These are phyloP conservation scores for Peronospora destructor DNA, from an alignment of 352 stramenopile genomes.

Conservation along the genomic window DNA sequence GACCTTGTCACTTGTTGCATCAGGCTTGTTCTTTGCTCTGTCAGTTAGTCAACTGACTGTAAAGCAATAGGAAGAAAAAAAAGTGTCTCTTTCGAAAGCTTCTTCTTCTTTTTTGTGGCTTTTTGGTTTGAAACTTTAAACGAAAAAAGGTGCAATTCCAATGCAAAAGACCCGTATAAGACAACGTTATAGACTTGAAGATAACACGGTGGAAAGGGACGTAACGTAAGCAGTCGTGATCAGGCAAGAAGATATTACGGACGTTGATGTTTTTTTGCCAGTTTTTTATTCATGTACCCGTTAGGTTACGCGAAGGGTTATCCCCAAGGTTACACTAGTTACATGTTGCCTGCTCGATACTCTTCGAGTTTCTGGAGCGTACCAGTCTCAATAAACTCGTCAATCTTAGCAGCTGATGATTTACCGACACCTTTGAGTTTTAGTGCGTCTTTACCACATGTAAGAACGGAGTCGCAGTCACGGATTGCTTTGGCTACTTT, in stretches of 20 bases:
- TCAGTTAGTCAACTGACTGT: no score
- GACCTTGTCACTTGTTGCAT: slow-evolving; percentile 17
- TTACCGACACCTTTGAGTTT: slow-evolving; percentile 86
- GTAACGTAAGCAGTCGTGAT: background rate
- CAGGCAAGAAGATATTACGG: slow-evolving; percentile 6
- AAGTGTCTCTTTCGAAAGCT: background rate
- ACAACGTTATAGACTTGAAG: background rate
- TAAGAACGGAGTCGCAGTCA: slow-evolving; percentile 56
- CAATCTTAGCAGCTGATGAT: slow-evolving; percentile 69
- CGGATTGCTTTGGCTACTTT: slow-evolving; percentile 84
- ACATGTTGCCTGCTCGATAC: slow-evolving; percentile 80
- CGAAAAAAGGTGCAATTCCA: background rate
- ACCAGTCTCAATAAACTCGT: slow-evolving; percentile 81
- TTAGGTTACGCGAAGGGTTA: background rate
- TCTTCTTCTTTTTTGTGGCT: slow-evolving; percentile 6
- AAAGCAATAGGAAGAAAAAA: no score
- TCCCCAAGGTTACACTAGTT: slow-evolving; percentile 8
- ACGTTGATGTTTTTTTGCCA: slow-evolving; percentile 15
- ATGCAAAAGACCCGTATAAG: background rate
- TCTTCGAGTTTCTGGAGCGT: slow-evolving; percentile 76
- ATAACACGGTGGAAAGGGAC: no score
- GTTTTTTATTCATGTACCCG: no score
- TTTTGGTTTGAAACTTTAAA: slow-evolving; percentile 23
- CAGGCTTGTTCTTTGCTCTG: no score
- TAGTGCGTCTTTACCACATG: slow-evolving; percentile 62